These are phyloP conservation scores for Oidiodendron maius DNA, from an alignment of 495 filamentous ascomycete species.

Conservation along the genomic window DNA sequence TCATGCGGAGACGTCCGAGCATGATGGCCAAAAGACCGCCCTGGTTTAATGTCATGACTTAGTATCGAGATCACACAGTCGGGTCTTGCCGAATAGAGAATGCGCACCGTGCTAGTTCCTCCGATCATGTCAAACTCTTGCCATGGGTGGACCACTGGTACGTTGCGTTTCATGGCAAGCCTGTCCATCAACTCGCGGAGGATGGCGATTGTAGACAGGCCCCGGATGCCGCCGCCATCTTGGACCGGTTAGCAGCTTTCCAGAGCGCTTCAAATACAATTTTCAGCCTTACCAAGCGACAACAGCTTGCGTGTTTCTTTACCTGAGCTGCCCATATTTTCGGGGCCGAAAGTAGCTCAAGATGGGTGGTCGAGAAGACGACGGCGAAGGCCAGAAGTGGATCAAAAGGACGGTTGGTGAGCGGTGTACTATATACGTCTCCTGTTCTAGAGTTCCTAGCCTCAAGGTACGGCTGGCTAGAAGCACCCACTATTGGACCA, in stretches of 20 bases:
- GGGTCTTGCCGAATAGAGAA: not conserved
- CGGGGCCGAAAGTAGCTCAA: too few relatives aligned
- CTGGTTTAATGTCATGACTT: not conserved
- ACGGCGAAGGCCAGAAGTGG: too few relatives aligned
- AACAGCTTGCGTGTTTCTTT: too few relatives aligned
- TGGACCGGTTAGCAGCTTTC: slow-evolving; percentile 14
- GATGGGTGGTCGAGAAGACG: too few relatives aligned
- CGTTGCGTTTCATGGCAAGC: slow-evolving; percentile 34
- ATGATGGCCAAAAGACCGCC: slow-evolving; percentile 14
- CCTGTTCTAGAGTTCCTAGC: too few relatives aligned
- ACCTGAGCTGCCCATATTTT: too few relatives aligned
- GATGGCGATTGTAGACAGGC: slow-evolving; percentile 45
- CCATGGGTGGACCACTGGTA: slow-evolving; percentile 3
- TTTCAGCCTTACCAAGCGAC: too few relatives aligned
- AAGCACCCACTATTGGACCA: too few relatives aligned
- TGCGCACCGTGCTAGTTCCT: slow-evolving; percentile 26
- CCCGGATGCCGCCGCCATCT: slow-evolving; percentile 52
- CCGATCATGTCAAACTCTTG: slow-evolving; percentile 33
- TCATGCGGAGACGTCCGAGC: slow-evolving; percentile 16
- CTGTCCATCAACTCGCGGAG: slow-evolving; percentile 42
- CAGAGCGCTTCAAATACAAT: too few relatives aligned
- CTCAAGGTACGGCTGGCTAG: too few relatives aligned
- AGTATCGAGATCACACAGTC: not conserved
- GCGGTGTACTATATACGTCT: too few relatives aligned
- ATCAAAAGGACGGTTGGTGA: too few relatives aligned